phyloP scores from a whole-genome alignment of 805 yeast species.

The Hanseniaspora singularis region DNA sequence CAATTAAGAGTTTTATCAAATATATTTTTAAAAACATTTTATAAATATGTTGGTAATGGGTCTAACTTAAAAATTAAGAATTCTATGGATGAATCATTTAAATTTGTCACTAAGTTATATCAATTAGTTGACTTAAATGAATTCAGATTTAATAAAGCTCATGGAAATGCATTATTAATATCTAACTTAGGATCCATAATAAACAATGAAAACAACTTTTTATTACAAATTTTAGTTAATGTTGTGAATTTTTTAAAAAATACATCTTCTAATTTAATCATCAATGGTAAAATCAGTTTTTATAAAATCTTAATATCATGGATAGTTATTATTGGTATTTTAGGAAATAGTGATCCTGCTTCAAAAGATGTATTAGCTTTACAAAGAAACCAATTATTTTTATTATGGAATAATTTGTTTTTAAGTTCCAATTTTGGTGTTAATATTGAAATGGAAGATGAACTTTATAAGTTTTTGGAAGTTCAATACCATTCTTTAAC shows the following conservation, averaged over 20 bases:
- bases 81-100: slow-evolving; percentile 31
- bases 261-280: slow-evolving; percentile 24
- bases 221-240: slow-evolving; percentile 35
- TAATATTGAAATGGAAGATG: slow-evolving; percentile 31
- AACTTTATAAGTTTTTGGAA: slow-evolving; percentile 34
- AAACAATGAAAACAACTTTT: slow-evolving; percentile 32
- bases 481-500: slow-evolving; percentile 48
- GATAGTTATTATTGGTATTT: slow-evolving; percentile 51
- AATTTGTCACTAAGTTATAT: slow-evolving; percentile 27
- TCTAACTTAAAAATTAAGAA: slow-evolving; percentile 25
- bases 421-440: slow-evolving; percentile 33
- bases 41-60: slow-evolving; percentile 17
- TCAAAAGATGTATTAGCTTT: slow-evolving; percentile 37
- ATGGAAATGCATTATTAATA: slow-evolving; percentile 33
- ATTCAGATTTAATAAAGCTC: slow-evolving; percentile 27
- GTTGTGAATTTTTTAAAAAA: slow-evolving; percentile 36
- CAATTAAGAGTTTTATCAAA: slow-evolving; percentile 34
- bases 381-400: slow-evolving; percentile 46
- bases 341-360: slow-evolving; percentile 39
- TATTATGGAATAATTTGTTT: slow-evolving; percentile 51
- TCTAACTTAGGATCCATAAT: slow-evolving; percentile 30
- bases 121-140: slow-evolving; percentile 23
- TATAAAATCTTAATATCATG: slow-evolving; percentile 40
- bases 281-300: slow-evolving; percentile 24
- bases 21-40: slow-evolving; percentile 28